These are phyloP conservation scores for Pseudogymnoascus destructans DNA, from an alignment of 2,329 filamentous ascomycete species.

Conservation along the genomic window DNA sequence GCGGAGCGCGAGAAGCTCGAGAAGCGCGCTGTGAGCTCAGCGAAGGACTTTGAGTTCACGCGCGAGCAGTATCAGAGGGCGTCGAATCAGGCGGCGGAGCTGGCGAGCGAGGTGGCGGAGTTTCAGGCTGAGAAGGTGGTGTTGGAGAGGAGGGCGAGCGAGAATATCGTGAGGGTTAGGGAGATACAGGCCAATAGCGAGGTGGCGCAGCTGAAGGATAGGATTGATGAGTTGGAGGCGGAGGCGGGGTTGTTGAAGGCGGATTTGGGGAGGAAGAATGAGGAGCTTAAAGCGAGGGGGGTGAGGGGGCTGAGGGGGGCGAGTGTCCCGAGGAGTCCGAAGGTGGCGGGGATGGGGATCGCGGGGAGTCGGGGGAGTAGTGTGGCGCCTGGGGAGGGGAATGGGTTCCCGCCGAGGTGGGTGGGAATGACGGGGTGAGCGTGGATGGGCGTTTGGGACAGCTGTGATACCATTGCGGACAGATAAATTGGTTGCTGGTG, in stretches of 20 bases:
- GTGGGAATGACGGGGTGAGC: neutral
- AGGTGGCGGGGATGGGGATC: conserved; percentile 16
- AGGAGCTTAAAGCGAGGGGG: conserved; percentile 30
- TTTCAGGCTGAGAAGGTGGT: conserved; percentile 15
- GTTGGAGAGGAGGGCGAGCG: conserved; percentile 18
- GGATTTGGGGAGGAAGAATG: conserved; percentile 29
- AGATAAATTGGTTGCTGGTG: neutral
- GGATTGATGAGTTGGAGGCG: conserved; percentile 26
- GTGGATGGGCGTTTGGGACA: neutral
- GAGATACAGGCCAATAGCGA: conserved; percentile 19
- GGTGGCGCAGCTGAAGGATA: conserved; percentile 13
- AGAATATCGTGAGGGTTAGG: conserved; percentile 21
- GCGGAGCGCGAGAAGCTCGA: conserved; percentile 18
- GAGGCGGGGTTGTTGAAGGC: conserved; percentile 23
- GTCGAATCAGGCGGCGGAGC: conserved; percentile 17
- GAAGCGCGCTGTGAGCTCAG: conserved; percentile 14
- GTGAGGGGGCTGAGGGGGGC: conserved; percentile 24
- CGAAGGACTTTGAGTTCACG: conserved; percentile 23
- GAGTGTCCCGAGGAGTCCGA: conserved; percentile 22
- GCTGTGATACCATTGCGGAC: conserved; percentile 2
- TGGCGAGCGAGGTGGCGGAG: conserved; percentile 13
- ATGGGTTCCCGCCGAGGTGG: neutral
- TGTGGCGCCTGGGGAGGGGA: conserved; percentile 9
- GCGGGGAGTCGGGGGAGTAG: conserved; percentile 19
- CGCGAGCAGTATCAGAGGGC: conserved; percentile 22